Conservation (phyloP, 169 alveolate genomes). For the Babesia divergens region DNA sequence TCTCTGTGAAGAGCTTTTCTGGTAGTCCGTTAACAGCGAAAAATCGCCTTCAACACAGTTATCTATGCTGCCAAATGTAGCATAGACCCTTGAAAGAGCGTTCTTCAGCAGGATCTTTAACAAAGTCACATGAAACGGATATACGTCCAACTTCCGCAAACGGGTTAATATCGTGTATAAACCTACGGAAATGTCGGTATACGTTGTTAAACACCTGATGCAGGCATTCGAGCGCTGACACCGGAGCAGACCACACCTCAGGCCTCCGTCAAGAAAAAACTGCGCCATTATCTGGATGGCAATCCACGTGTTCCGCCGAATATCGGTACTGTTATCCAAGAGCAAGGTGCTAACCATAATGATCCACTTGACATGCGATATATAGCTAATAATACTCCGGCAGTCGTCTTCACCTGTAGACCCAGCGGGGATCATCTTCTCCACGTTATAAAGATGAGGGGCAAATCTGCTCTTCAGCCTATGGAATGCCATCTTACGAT, state of each 20-base stretch:
- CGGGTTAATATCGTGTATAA: constrained; percentile 6
- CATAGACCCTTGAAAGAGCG: constrained; percentile 25
- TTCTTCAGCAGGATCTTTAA: constrained; percentile 36
- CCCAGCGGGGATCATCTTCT: neutral
- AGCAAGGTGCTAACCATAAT: neutral
- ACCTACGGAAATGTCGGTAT: constrained; percentile 17
- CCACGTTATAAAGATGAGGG: constrained; percentile 3
- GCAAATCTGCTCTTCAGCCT: neutral
- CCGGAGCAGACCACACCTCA: constrained; percentile 28
- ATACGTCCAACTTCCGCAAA: constrained; percentile 1
- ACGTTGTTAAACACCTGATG: constrained; percentile 20
- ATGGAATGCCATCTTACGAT: neutral
- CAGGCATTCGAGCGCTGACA: constrained; percentile 31
- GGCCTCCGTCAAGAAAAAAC: constrained; percentile 36
- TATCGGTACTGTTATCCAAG: neutral
- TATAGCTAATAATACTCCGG: neutral
- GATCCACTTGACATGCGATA: neutral
- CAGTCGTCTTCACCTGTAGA: neutral
- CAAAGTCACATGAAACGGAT: constrained; percentile 26
- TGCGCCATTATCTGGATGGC: constrained; percentile 32
- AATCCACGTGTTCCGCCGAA: neutral
- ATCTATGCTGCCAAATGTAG: constrained; percentile 9
- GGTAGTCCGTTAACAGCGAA: neutral
- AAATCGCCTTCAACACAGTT: no score
- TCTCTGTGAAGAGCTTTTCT: neutral